Base-by-base conservation (phyloP, 2,329 filamentous ascomycete genomes). In the Pestalotiopsis sp. region DNA sequence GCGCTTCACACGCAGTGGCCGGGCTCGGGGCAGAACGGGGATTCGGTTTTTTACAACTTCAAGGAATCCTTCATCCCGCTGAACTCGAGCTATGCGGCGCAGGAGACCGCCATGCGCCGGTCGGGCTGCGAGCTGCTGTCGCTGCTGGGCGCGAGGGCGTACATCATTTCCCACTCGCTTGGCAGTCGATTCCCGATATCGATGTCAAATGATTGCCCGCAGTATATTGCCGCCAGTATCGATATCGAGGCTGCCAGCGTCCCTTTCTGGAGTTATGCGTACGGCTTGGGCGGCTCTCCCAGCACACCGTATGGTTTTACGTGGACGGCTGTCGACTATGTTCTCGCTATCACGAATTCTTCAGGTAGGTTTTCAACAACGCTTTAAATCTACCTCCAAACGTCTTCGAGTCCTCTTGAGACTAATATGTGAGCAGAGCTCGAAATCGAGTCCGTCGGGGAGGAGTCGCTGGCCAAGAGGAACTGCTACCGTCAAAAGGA, bases 271-370 rank as follows among this genome's bases (percentile, higher is more conserved):
- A 56, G 62, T 39, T 66, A 68, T 39, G 44, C 26, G 13, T 35
- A 24, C 6, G 66, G 61, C 0, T 22, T 69, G 3, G 66, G 67
- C 26, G 68, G 68, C 9, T 66, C 64, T 2, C 39, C 66, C 2
- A 48, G 71, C 1, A 77, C 80, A 3, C 70, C 71, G 1, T 85
- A 80, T 57, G 83, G 83, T 0, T 67, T 85, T 11, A 73, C 81
- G 0, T 79, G 82, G 24, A 78, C 82, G 4, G 80, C 82, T 0
- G 66, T 86, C 13, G 78, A 78, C 1, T 85, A 78, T 61, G 76
- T 80, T 7, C 84, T 84, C 1, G 78, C 80, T 0, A 60, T 73
- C 14, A 40, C 38, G 3, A 52, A 73, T 13, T 67, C 70, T 4
- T 58, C 56, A 2, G 56, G 56, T 58, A n/a, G 5, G 56, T 58